phyloP scores from a whole-genome alignment of 2,329 filamentous ascomycete species.

The Clarireedia monteithiana region DNA sequence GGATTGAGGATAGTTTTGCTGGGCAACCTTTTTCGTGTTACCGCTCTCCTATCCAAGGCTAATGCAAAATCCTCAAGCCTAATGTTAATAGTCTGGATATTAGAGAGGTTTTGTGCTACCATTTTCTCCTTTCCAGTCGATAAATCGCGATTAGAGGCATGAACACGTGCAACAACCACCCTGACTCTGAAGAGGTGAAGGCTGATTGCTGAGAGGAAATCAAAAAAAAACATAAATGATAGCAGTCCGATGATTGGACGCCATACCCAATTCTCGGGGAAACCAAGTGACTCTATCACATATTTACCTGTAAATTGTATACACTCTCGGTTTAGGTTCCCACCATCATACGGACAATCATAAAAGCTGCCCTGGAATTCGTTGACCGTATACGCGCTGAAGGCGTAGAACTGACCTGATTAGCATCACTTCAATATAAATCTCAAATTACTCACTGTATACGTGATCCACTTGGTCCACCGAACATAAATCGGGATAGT shows the following conservation, averaged over 20 bases:
- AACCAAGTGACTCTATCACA: conserved; percentile 42
- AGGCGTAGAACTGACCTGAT: conserved; percentile 36
- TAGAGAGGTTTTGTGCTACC: neutral
- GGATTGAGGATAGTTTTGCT: conserved; percentile 41
- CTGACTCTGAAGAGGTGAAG: conserved; percentile 39
- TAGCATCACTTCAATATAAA: too few relatives aligned
- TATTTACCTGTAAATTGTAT: conserved; percentile 45
- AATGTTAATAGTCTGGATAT: neutral
- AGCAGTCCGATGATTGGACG: conserved; percentile 41
- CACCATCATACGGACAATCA: conserved; percentile 41
- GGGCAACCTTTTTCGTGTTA: too few relatives aligned
- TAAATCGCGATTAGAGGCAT: too few relatives aligned
- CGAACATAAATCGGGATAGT: conserved; percentile 31
- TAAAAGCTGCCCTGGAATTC: conserved; percentile 45
- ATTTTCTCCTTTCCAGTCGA: neutral
- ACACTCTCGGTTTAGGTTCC: conserved; percentile 37
- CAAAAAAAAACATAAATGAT: conserved; percentile 34
- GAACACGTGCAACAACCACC: conserved; percentile 32
- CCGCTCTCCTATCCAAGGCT: too few relatives aligned
- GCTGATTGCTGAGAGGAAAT: conserved; percentile 38
- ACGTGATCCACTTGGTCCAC: neutral
- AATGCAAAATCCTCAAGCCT: neutral
- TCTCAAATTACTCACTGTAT: conserved; percentile 19
- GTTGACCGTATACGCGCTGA: conserved; percentile 45
- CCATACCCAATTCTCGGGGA: conserved; percentile 44